phyloP scores from a whole-genome alignment of 257 asterid species.

The Misopates orontium region DNA sequence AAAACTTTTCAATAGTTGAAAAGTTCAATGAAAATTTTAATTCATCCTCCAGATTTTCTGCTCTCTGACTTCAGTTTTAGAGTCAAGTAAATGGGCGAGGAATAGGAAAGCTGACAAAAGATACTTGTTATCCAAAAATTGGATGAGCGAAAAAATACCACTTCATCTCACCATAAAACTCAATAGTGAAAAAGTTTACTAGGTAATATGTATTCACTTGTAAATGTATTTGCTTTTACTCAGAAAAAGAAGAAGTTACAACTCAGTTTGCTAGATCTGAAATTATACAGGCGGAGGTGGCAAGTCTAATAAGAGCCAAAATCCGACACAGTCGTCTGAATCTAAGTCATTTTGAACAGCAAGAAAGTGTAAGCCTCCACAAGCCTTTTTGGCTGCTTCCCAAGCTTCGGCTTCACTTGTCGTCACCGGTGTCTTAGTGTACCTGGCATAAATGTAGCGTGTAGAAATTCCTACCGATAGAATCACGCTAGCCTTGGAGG shows the following conservation, averaged over 20 bases:
- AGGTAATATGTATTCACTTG: neutral
- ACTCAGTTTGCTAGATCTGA: neutral
- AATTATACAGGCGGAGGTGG: slow-evolving; percentile 88
- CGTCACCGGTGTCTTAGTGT: slow-evolving; percentile 68
- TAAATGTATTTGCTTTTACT: neutral
- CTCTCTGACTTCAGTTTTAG: no score
- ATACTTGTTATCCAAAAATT: no score
- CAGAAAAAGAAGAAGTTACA: neutral
- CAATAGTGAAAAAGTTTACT: neutral
- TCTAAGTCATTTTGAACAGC: slow-evolving; percentile 85
- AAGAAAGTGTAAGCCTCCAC: slow-evolving; percentile 91
- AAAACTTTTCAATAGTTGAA: no score
- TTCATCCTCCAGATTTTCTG: no score
- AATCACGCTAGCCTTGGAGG: slow-evolving; percentile 52
- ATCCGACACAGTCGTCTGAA: slow-evolving; percentile 79
- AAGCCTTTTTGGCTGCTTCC: slow-evolving; percentile 83
- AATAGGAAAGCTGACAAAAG: no score
- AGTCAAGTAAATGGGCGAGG: no score
- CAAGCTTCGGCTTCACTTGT: slow-evolving; percentile 92
- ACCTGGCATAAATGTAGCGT: slow-evolving; percentile 71
- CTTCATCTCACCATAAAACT: no score
- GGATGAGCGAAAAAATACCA: no score
- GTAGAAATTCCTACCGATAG: slow-evolving; percentile 84
- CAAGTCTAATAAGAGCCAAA: slow-evolving; percentile 88
- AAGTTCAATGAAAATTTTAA: no score